Evolutionary conservation across 805 yeast species (phyloP).

Genomic region (Sugiyamaella marilandica): DNA sequence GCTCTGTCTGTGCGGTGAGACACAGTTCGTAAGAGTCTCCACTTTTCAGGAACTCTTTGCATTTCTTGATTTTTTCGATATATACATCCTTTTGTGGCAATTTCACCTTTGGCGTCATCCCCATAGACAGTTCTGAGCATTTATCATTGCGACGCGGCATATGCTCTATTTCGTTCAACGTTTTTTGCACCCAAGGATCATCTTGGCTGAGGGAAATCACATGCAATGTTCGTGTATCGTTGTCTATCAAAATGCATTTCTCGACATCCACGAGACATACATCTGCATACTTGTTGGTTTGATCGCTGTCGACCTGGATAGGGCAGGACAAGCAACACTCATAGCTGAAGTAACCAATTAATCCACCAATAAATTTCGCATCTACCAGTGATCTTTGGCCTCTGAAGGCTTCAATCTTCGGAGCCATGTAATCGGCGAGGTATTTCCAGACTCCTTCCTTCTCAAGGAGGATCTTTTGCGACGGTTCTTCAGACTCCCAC

Average conservation of each 20-base stretch:
- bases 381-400: conserved; percentile 28
- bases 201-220: conserved; percentile 46
- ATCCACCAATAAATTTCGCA: conserved; percentile 71
- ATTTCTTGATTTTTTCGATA: conserved; percentile 47
- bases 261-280: conserved; percentile 69
- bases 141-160: conserved; percentile 28
- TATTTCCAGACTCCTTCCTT: conserved; percentile 44
- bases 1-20: conserved; percentile 68
- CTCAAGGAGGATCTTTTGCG: background rate
- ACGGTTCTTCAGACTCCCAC: conserved; percentile 8
- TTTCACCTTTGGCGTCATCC: conserved; percentile 14
- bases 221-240: conserved; percentile 41
- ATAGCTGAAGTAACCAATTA: conserved; percentile 79
- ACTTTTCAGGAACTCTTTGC: conserved; percentile 61
- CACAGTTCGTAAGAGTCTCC: conserved; percentile 96
- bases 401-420: conserved; percentile 26
- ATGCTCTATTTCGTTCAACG: conserved; percentile 21
- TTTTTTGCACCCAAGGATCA: conserved; percentile 18
- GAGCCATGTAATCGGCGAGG: conserved; percentile 46
- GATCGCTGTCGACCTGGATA: background rate
- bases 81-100: conserved; percentile 54
- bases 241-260: conserved; percentile 55
- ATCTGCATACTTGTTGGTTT: conserved; percentile 42
- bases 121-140: conserved; percentile 17
- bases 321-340: conserved; percentile 52